phyloP scores from a whole-genome alignment of 768 basidiomycete species.

The Pleurotus djamor region DNA sequence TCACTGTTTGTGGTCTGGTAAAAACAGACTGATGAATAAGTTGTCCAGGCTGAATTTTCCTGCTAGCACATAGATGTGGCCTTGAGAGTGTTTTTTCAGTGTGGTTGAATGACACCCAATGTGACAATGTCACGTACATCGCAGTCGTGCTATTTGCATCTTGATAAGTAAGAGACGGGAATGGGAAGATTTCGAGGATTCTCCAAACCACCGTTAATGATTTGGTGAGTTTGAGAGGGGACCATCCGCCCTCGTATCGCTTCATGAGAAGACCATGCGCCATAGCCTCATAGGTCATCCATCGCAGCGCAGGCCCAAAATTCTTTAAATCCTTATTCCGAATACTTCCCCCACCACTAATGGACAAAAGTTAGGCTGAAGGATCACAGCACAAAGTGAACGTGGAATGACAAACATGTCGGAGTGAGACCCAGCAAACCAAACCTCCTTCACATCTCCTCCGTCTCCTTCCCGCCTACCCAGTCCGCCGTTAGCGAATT shows the following conservation, averaged over 20 bases:
- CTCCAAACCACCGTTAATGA: neutral
- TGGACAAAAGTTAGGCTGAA: neutral
- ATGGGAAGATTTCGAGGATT: neutral
- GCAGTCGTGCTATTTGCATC: neutral
- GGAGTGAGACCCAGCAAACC: constrained; percentile 24
- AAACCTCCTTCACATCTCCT: constrained; percentile 25
- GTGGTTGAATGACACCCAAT: neutral
- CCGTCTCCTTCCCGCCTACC: neutral
- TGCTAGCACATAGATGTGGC: neutral
- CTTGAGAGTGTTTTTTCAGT: neutral
- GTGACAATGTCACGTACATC: neutral
- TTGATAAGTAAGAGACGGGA: neutral
- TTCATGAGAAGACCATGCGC: constrained; percentile 10
- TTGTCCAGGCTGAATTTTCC: neutral
- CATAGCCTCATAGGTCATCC: constrained; percentile 15
- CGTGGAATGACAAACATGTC: constrained; percentile 22
- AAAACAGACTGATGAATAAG: neutral
- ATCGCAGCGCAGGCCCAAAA: constrained; percentile 14
- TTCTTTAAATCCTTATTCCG: constrained; percentile 14
- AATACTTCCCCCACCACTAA: constrained; percentile 16
- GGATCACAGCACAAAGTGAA: neutral
- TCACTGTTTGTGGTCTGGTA: no score
- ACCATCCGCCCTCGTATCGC: neutral
- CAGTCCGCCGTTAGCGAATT: constrained; percentile 21
- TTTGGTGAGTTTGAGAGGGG: neutral